Evolutionary conservation across 306 rosid genomes (phyloP).

Genomic region (Dalbergia cochinchinensis): DNA sequence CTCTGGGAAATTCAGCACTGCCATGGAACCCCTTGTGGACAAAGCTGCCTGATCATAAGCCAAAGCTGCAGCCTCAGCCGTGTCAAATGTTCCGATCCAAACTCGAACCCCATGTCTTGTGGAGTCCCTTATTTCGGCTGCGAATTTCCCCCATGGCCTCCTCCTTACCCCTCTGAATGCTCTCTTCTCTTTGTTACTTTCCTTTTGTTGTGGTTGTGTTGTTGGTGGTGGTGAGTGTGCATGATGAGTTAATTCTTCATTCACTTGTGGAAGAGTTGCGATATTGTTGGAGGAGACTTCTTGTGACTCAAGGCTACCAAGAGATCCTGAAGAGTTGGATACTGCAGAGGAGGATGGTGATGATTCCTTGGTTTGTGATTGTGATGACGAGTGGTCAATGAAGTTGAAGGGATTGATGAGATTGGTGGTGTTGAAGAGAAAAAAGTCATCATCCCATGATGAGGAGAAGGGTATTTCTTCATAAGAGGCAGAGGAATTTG

Average conservation of each 20-base stretch:
- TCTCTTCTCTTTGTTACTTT: constrained; percentile 1
- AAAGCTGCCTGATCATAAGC: constrained; percentile 94
- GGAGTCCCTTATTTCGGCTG: constrained; percentile 91
- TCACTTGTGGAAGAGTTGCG: not conserved
- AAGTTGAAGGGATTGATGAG: constrained; percentile 21
- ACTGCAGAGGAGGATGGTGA: not conserved
- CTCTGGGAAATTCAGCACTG: constrained; percentile 77
- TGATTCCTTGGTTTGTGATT: constrained; percentile 36
- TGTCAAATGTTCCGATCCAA: constrained; percentile 94
- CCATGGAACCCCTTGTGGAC: constrained; percentile 63
- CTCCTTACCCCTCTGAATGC: constrained; percentile 70
- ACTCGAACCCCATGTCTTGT: constrained; percentile 81
- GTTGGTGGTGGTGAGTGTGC: not conserved
- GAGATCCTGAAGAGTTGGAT: constrained; percentile 33
- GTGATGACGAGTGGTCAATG: constrained; percentile 24
- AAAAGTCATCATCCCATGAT: constrained; percentile 43
- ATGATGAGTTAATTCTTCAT: not conserved
- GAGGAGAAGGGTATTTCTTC: not conserved
- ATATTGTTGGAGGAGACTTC: constrained; percentile 48
- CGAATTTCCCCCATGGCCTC: constrained; percentile 92
- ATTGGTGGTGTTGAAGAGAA: constrained; percentile 2
- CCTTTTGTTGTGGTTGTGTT: not conserved
- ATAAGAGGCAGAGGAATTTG: constrained; percentile 2
- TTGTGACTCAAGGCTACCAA: constrained; percentile 22
- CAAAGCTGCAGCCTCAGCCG: constrained; percentile 83